phyloP scores from a whole-genome alignment of 768 basidiomycete species.

The Pisolithus marmoratus region DNA sequence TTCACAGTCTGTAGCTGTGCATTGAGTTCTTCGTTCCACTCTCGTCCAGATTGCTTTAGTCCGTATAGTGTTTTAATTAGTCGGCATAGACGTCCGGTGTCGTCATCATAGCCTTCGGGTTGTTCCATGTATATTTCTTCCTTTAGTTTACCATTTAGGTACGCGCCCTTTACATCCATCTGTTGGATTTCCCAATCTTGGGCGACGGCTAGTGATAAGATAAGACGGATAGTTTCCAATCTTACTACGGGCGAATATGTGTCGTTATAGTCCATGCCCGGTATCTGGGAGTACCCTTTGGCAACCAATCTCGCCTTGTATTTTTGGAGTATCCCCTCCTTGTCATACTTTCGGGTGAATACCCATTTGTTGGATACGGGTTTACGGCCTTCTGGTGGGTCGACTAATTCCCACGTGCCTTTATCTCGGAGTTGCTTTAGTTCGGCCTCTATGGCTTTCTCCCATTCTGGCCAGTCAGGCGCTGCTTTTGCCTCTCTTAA shows the following conservation, averaged over 20 bases:
- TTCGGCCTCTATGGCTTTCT: conserved; percentile 1
- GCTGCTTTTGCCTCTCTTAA: background rate
- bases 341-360: background rate
- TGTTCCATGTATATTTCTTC: too few relatives aligned
- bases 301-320: conserved; percentile 37
- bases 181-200: too few relatives aligned
- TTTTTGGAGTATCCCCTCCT: background rate
- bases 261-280: conserved; percentile 30
- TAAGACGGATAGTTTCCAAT: too few relatives aligned
- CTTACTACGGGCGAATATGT: conserved; percentile 21
- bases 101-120: too few relatives aligned
- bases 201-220: too few relatives aligned
- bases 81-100: too few relatives aligned
- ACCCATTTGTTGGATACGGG: conserved; percentile 29
- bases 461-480: background rate
- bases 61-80: too few relatives aligned
- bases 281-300: conserved; percentile 33
- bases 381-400: conserved; percentile 19
- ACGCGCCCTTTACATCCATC: too few relatives aligned
- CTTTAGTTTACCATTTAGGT: too few relatives aligned
- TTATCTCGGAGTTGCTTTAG: background rate
- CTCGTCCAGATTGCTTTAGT: too few relatives aligned
- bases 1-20: too few relatives aligned
- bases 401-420: conserved; percentile 17
- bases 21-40: too few relatives aligned